Base-by-base conservation (phyloP, 2,329 filamentous ascomycete species). In the Cladophialophora exuberans region DNA sequence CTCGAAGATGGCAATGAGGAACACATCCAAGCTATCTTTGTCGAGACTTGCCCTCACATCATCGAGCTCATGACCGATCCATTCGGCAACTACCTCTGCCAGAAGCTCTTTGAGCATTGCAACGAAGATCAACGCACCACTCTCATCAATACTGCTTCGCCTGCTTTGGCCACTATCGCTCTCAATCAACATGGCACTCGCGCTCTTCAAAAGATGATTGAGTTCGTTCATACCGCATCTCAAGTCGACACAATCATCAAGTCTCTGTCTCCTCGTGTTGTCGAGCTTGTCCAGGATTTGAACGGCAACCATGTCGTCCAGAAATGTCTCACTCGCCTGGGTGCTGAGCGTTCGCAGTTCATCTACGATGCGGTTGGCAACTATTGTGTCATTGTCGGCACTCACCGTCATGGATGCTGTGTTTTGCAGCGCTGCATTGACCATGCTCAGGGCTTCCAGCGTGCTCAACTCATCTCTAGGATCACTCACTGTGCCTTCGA, bases 281-380 rank as follows among this genome's bases (percentile, higher is more conserved):
- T 99, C 17, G 88, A 94, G 65, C 82, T 99, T 51, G 97, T 99
- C 59, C 91, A 99, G 71, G 94, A 99, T 66, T 80, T 99, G 49
- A 99, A 99, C 69, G 94, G 94, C 71, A 99, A 99, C 67, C 94
- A 99, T 67, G 94, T 99, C 67, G 97, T 99, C 62, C 94, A 99
- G 76, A 99, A 99, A 76, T 99, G 94, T 68, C 83, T 99, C 50
- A 99, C 97, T 76, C 95, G 96, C 72, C 86, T 99, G 33, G 87
- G 85, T 61, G 80, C 90, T 1, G 76, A 83, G 45, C 89, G 97
- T 71, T 90, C 92, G 10, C 87, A 96, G 64, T 99, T 99, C 79
- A 97, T 99, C 70, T 97, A 97, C 66, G 88, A 94, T 67, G 92
- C 93, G 48, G 94, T 97, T 62, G 93, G 92, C 61, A 81, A 81